phyloP scores from a whole-genome alignment of 108 stramenopile genomes.

The Parietichytrium sp. region DNA sequence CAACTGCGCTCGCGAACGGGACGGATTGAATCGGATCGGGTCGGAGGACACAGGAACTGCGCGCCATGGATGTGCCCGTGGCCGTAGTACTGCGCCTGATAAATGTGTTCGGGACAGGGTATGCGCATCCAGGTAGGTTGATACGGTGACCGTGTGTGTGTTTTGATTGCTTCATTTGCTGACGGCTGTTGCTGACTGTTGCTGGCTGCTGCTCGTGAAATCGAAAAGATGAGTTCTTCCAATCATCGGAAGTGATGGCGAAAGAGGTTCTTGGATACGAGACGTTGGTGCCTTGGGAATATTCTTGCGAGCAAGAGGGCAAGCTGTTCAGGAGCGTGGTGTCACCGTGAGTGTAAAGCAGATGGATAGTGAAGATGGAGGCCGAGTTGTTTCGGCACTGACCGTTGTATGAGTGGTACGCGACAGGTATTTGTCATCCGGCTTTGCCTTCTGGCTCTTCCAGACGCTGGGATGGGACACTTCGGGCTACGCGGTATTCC shows the following conservation, averaged over 20 bases:
- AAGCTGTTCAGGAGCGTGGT: conserved; percentile 19
- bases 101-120: conserved; percentile 10
- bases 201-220: not conserved
- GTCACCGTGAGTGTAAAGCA: too few species aligned
- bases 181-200: not conserved
- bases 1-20: too few species aligned
- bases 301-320: conserved; percentile 14
- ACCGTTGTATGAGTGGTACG: too few species aligned
- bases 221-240: conserved; percentile 22
- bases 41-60: too few species aligned
- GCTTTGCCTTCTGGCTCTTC: not conserved
- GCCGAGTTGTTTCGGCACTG: too few species aligned
- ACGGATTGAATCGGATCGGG: too few species aligned
- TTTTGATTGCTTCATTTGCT: not conserved
- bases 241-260: not conserved
- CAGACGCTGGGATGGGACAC: not conserved
- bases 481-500: not conserved
- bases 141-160: too few species aligned
- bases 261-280: conserved; percentile 13
- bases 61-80: not conserved
- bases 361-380: too few species aligned
- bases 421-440: not conserved
- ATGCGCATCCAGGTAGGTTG: conserved; percentile 21
- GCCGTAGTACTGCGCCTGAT: conserved; percentile 10
- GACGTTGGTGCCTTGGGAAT: conserved; percentile 13